Evolutionary conservation across 257 asterid species (phyloP).

Genomic region (Lycium barbarum): DNA sequence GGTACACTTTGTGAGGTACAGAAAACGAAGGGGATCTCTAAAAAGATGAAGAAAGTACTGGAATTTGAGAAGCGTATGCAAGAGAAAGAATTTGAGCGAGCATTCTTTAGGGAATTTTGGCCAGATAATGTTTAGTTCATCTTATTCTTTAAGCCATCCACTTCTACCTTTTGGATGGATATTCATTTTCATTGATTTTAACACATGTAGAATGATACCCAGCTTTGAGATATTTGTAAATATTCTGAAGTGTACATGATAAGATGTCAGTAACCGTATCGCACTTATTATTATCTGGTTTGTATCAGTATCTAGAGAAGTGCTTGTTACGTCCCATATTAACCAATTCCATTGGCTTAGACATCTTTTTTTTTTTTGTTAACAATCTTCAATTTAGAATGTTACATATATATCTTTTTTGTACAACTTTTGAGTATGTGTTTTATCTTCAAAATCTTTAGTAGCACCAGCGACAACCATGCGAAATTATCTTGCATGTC

Average conservation of each 20-base stretch:
- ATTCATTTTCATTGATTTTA: background rate
- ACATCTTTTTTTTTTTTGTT: background rate
- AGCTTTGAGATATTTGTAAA: conserved; percentile 4
- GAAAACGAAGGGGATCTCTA: conserved; percentile 55
- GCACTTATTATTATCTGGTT: background rate
- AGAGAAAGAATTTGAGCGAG: conserved; percentile 81
- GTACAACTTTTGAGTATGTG: background rate
- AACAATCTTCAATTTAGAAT: background rate
- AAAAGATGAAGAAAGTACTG: conserved; percentile 73
- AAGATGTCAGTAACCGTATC: too few relatives aligned
- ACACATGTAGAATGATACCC: background rate
- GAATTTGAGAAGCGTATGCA: conserved; percentile 71
- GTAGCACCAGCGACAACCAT: background rate
- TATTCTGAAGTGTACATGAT: background rate
- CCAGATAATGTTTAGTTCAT: conserved; percentile 78
- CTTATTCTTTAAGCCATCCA: too few relatives aligned
- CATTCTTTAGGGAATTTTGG: conserved; percentile 86
- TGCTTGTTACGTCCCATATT: background rate
- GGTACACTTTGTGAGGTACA: conserved; percentile 27
- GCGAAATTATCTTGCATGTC: background rate
- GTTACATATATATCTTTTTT: background rate
- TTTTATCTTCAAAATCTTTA: background rate
- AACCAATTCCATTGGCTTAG: background rate
- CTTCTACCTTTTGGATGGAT: background rate
- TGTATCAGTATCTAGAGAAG: background rate